phyloP scores from a whole-genome alignment of 805 yeast genomes.

The Yarrowia sp. region DNA sequence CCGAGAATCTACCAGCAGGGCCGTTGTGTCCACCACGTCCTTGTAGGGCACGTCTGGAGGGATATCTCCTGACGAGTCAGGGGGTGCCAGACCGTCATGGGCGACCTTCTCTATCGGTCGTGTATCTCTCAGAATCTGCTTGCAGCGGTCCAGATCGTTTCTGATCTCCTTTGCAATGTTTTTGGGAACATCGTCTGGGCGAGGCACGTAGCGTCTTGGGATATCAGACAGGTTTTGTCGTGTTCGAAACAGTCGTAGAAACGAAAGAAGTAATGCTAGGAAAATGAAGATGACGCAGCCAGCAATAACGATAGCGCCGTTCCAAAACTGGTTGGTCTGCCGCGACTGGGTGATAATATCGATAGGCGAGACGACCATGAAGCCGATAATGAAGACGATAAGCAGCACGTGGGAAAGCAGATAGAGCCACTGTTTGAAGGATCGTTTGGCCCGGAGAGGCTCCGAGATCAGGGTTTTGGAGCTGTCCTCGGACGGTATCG shows the following conservation, averaged over 20 bases:
- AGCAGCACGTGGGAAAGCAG: constrained; percentile 47
- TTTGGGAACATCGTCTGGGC: constrained; percentile 64
- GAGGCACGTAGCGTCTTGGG: constrained; percentile 79
- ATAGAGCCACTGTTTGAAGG: constrained; percentile 44
- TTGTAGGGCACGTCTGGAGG: constrained; percentile 46
- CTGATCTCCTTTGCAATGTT: constrained; percentile 54
- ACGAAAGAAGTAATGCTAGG: constrained; percentile 68
- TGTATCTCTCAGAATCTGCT: constrained; percentile 53
- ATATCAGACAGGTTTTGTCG: constrained; percentile 72
- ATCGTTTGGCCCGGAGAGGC: constrained; percentile 27
- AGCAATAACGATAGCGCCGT: constrained; percentile 70
- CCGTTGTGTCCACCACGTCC: constrained; percentile 44
- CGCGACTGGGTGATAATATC: constrained; percentile 75
- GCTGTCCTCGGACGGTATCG: constrained; percentile 34
- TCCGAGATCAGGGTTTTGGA: constrained; percentile 31
- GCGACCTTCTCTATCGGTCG: constrained; percentile 54
- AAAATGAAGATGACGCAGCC: constrained; percentile 48
- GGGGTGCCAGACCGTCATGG: constrained; percentile 33
- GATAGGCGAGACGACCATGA: constrained; percentile 75
- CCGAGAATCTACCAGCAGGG: constrained; percentile 49
- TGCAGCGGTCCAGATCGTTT: constrained; percentile 55
- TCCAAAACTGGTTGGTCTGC: constrained; percentile 70
- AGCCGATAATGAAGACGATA: constrained; percentile 55
- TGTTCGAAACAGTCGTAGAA: constrained; percentile 64
- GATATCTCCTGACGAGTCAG: constrained; percentile 39